Conservation (phyloP, 176 grass and related monocot genomes). For the Luzula sylvatica region DNA sequence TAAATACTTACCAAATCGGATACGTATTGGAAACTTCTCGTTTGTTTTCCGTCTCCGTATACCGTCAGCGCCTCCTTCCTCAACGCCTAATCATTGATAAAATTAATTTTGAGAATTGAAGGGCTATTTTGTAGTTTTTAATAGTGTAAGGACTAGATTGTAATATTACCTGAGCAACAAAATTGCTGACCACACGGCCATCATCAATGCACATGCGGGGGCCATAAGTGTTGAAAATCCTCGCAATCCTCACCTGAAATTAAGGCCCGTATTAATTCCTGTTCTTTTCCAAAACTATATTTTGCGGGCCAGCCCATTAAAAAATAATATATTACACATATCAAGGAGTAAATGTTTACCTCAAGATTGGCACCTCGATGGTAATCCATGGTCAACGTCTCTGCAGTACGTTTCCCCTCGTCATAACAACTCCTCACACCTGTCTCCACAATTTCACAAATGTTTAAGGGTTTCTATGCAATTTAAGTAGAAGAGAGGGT, state of each 20-base stretch:
- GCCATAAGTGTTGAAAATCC: conserved; percentile 87
- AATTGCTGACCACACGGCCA: conserved; percentile 92
- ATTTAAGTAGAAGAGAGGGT: too few species aligned
- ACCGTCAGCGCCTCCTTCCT: conserved; percentile 87
- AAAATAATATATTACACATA: neutral
- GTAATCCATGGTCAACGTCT: conserved; percentile 94
- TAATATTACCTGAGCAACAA: conserved; percentile 73
- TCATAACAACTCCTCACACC: conserved; percentile 92
- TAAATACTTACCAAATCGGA: conserved; percentile 58
- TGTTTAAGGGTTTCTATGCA: neutral
- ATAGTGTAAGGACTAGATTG: neutral
- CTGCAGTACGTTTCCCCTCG: conserved; percentile 78
- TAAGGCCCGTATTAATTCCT: neutral
- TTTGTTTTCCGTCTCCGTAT: conserved; percentile 93
- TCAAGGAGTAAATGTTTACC: conserved; percentile 19
- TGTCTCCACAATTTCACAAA: conserved; percentile 10
- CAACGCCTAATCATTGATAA: conserved; percentile 37
- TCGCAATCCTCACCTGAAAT: conserved; percentile 64
- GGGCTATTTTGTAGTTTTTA: neutral
- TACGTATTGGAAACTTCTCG: conserved; percentile 93
- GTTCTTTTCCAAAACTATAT: conserved; percentile 6
- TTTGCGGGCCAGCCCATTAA: neutral
- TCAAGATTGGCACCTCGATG: conserved; percentile 81
- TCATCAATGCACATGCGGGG: conserved; percentile 97
- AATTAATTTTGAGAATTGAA: neutral